Evolutionary conservation across 345 rosid species (phyloP), one percentile per base, ranked within the genome.

Genomic region (Citrus unshiu): DNA sequence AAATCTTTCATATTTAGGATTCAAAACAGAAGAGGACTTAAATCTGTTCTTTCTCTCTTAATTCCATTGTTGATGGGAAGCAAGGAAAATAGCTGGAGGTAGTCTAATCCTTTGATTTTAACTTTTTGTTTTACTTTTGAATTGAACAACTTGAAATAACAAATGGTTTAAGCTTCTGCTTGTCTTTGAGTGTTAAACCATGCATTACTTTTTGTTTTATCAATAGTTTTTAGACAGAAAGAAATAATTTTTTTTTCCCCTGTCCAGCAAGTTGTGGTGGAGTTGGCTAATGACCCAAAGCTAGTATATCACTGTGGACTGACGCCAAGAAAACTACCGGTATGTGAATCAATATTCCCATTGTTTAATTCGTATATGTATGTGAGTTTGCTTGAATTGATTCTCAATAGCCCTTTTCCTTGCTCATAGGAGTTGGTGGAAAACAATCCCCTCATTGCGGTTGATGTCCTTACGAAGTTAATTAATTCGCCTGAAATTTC

Each of bases 281-380:
- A 90, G 87, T 85, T 94, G 87, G 76, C 92, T 70, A 91, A 86
- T 83, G 98, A 96, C 77, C 90, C 94, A 59, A 96, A 93, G 90
- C 95, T 93, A 80, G 97, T 94, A 64, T 93, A 88, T 86, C 95
- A 93, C 84, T 93, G 98, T 85, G 98, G 98, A 86, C 82, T 96
- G 79, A 89, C 98, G 70, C 98, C 99, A 49, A 85, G 91, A 75
- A 94, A 91, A 88, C 86, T 96, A 79, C 98, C 98, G 32, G 99
- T 96, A 85, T 77, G 97, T 75, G 78, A 67, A 84, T 79, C 80
- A 70, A 43, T 18, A 39, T 54, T 72, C 75, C 35, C 35, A 46
- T 68, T 27, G 57, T 77, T 79, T 24, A 32, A 76, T 59, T 29
- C 46, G 21, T n/a, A 56, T 18, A 35, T 59, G 12, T 43, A 57